Base-by-base conservation (phyloP, 2,329 filamentous ascomycete genomes). In the Scopulariopsis brevicaulis region DNA sequence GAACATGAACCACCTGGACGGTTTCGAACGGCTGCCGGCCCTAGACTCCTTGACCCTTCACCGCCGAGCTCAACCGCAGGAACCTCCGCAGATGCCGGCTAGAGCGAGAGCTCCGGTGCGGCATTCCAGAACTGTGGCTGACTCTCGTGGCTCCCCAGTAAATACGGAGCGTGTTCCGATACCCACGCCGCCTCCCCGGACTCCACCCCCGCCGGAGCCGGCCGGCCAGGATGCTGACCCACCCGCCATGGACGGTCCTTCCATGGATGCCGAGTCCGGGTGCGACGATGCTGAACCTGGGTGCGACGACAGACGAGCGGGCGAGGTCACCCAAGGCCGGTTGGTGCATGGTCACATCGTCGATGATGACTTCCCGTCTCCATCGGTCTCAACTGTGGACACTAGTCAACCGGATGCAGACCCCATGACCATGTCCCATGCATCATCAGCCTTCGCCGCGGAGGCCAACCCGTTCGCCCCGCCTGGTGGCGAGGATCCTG, bases 341-440 rank as follows among this genome's bases (percentile, higher is more conserved):
- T 78, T 99, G 51, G 84, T 97, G 10, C 91, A 96, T 65, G 94
- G 94, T 15, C 94, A 97, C 68, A 87, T 99, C 63, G 94, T 99
- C 12, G 90, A 96, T 62, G 94, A 96, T 68, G 88, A 96, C 68
- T 93, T 91, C 66, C 87, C 88, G 2, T 96, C 91, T 1, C 87
- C 90, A 18, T 78, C 81, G 53, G 77, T 83, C 61, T 93, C 86
- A 22, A 84, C 84, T 10, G 80, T 84, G n/a, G 83, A 82, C 59
- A 85, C 83, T 7, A 85, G 78, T 61, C 74, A 82, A 20, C 77
- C 77, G 1, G 82, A 87, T n/a, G 85, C 90, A 4, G 90, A 96
- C 62, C 83, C 88, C 15, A 96, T 97, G 92, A 70, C 74, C 35
- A 82, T 89, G 72, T 89, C 89, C 28, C 81, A 83, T 68, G 83